Percentiles rank a stretch among this genome's conserved stretches.
Evolutionary conservation across 2,329 filamentous ascomycete genomes (phyloP).

Genomic region (Eutypa lata): DNA sequence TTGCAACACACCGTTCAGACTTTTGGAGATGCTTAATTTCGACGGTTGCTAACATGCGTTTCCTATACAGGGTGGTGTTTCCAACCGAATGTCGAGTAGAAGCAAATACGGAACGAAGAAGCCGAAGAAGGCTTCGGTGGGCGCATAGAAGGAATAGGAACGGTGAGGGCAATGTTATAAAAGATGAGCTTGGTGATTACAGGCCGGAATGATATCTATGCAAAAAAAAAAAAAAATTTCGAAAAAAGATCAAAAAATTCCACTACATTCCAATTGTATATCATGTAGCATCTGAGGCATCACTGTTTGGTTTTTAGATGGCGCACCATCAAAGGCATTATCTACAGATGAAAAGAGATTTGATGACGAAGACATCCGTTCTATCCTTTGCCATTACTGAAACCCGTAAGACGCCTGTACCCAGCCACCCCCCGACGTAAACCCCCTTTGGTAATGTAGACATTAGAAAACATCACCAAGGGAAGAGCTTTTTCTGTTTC

Average conservation of each 20-base stretch:
- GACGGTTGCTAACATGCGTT: conserved; percentile 23
- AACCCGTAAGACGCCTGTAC: conserved; percentile 23
- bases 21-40: too few species aligned
- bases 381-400: background rate
- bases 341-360: background rate
- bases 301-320: background rate
- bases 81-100: conserved; percentile 75
- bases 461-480: conserved; percentile 15
- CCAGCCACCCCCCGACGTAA: conserved; percentile 14
- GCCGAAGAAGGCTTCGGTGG: conserved; percentile 74
- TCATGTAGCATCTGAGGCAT: background rate
- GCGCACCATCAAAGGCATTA: background rate
- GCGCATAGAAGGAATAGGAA: conserved; percentile 22
- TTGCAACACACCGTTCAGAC: too few species aligned
- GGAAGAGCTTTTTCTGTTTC: conserved; percentile 9
- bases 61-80: conserved; percentile 74
- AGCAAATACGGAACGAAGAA: conserved; percentile 99
- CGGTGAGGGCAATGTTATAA: background rate
- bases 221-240: too few species aligned
- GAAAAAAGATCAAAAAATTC: background rate
- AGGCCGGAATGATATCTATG: too few species aligned
- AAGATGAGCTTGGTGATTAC: background rate
- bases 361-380: background rate
- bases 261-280: background rate
- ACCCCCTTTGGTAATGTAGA: conserved; percentile 11